phyloP scores from a whole-genome alignment of 495 filamentous ascomycete species.

The Neurospora discreta region DNA sequence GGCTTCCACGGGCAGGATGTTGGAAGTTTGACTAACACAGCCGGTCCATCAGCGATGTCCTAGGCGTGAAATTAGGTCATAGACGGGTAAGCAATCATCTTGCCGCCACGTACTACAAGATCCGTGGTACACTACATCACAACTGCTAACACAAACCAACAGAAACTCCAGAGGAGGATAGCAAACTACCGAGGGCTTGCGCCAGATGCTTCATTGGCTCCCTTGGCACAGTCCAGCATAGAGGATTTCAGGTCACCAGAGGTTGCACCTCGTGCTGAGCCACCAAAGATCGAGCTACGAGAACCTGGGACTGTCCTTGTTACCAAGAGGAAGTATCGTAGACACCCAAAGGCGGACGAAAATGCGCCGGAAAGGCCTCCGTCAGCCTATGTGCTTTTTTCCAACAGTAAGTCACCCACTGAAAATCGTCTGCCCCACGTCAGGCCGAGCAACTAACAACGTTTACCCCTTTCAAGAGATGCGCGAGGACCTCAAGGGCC shows the following conservation, averaged over 20 bases:
- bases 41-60: conserved; percentile 38
- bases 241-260: conserved; percentile 21
- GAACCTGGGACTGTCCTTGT: conserved; percentile 18
- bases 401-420: conserved; percentile 50
- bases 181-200: conserved; percentile 47
- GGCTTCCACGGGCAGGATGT: not conserved
- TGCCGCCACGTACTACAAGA: not conserved
- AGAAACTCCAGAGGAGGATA: conserved; percentile 43
- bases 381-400: conserved; percentile 76
- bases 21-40: conserved; percentile 5
- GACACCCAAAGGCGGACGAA: conserved; percentile 74
- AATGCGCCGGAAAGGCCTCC: conserved; percentile 67
- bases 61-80: conserved; percentile 69
- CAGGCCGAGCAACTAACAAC: not conserved
- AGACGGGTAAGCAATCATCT: conserved; percentile 46
- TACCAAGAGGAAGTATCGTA: conserved; percentile 61
- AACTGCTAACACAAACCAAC: not conserved
- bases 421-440: not conserved
- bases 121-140: not conserved
- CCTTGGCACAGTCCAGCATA: conserved; percentile 24
- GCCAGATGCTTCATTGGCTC: conserved; percentile 33
- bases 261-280: conserved; percentile 22
- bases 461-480: conserved; percentile 38
- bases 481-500: conserved; percentile 60
- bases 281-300: conserved; percentile 21